These are phyloP conservation scores for Homolaphlyctis polyrhiza DNA, from an alignment of 371 early-diverging fungal genomes.

Conservation along the genomic window DNA sequence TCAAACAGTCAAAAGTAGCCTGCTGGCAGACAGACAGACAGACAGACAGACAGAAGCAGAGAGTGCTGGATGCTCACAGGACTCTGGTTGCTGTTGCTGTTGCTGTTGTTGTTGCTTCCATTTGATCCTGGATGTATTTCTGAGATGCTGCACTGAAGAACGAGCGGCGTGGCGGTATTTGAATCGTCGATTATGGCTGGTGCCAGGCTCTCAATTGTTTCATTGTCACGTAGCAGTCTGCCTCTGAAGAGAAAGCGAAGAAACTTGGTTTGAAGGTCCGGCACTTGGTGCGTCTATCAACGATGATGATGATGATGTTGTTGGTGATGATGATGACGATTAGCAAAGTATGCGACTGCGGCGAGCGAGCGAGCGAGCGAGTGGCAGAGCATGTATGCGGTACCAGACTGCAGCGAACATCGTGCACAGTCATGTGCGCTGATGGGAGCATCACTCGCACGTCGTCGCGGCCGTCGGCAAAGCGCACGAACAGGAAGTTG, in stretches of 20 bases:
- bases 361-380: too few species aligned
- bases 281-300: background rate
- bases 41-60: too few species aligned
- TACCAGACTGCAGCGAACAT: background rate
- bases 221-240: background rate
- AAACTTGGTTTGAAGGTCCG: conserved; percentile 3
- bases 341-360: too few species aligned
- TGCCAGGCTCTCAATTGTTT: background rate
- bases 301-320: too few species aligned
- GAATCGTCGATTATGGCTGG: background rate
- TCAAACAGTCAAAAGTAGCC: too few species aligned
- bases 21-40: too few species aligned
- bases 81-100: too few species aligned
- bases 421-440: background rate
- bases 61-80: too few species aligned
- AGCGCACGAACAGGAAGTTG: background rate
- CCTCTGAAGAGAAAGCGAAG: conserved; percentile 12
- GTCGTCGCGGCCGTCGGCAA: conserved; percentile 7
- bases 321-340: too few species aligned
- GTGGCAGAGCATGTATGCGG: too few species aligned
- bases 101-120: too few species aligned
- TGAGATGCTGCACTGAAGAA: conserved; percentile 19
- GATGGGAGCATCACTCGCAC: background rate
- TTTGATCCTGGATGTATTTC: background rate
- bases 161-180: background rate